These are phyloP conservation scores for Solanum pennellii DNA, from an alignment of 257 asterid genomes.

Conservation along the genomic window DNA sequence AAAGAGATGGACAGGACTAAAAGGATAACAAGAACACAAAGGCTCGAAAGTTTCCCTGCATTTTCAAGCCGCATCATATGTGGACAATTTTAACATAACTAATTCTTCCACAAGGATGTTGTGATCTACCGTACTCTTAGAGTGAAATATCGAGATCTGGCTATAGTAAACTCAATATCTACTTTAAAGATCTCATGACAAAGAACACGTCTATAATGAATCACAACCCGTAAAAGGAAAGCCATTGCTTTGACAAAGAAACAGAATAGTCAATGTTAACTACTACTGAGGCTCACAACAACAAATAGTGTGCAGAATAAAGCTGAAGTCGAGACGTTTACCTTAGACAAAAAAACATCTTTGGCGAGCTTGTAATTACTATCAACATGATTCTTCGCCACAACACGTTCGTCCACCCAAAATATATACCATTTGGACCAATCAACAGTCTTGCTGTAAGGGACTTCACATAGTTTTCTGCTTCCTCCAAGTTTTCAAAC, in stretches of 20 bases:
- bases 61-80: background rate
- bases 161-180: background rate
- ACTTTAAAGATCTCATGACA: background rate
- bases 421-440: constrained; percentile 89
- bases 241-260: background rate
- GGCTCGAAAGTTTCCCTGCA: background rate
- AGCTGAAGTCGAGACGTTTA: constrained; percentile 5
- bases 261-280: background rate
- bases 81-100: background rate
- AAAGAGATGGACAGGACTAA: too few species aligned
- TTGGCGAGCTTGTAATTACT: constrained; percentile 87
- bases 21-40: background rate
- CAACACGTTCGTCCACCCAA: constrained; percentile 92
- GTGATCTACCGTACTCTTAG: background rate
- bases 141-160: background rate
- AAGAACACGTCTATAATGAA: background rate
- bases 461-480: constrained; percentile 87
- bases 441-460: constrained; percentile 78
- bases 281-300: background rate
- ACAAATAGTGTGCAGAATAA: background rate
- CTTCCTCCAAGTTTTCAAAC: background rate
- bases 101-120: background rate
- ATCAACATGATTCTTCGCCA: constrained; percentile 70
- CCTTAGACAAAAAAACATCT: constrained; percentile 79
- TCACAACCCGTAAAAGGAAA: background rate